Evolutionary conservation across 495 filamentous ascomycete genomes (phyloP), one percentile per base, ranked within the genome.

Genomic region (Trichoderma erinaceum): DNA sequence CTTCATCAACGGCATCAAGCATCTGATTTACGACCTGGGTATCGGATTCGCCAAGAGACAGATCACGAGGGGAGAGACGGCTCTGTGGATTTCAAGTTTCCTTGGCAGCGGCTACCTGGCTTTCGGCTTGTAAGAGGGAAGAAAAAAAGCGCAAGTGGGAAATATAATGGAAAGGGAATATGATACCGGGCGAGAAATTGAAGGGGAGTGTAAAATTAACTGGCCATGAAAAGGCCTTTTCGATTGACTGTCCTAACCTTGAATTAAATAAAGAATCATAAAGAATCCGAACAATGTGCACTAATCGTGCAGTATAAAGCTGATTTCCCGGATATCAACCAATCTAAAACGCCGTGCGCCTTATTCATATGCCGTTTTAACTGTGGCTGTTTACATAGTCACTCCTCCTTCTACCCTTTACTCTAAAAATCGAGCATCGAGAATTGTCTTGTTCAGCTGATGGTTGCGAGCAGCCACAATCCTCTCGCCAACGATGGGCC

Each of bases 11-110:
- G 95, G 96, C 29, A 67, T 96, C n/a, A 87, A 92, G 74, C 95
- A 98, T 84, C 82, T 99, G 79, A 70, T 84, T 41, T 97, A 91
- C 90, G 95, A 99, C 84, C 76, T 87, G 65, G 90, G 89, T 46
- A 76, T 79, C 66, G 84, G 85, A 50, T 87, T 96, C 68, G 82
- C 77, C 71, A 91, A 93, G 77, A 80, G 83, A 73, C 79, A 82
- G 70, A 91, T 98, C 68, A 85, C 90, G 70, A 83, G 83, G 78
- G 87, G 85, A 3, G 94, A 93, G 67, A 95, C 89, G 85, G 78
- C 83, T 43, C 85, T 93, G 27, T 83, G 96, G 71, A 92, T 86
- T 12, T 74, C 88, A 70, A 91, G 86, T 70, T 71, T 87, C 3
- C 80, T 89, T 7, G 84, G 83, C 68, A 86, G 90, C 61, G 67